Percentiles rank a stretch among this genome's conserved stretches.
phyloP scores from a whole-genome alignment of 2,329 filamentous ascomycete genomes.

The Talaromyces sp. region DNA sequence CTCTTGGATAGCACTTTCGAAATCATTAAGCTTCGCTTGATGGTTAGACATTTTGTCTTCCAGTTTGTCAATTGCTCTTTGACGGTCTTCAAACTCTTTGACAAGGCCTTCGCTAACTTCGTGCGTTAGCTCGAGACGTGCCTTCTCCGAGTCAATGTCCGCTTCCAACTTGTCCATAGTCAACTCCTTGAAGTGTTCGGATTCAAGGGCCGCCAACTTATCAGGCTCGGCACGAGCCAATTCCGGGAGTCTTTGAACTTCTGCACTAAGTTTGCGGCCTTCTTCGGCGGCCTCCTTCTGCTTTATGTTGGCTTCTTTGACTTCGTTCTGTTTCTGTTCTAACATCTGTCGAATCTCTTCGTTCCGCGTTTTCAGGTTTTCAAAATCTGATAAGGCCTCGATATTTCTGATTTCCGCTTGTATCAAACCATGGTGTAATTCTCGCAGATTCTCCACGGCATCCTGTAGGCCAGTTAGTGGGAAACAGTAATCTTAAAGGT shows the following conservation, averaged over 20 bases:
- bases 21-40: constrained; percentile 50
- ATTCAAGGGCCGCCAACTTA: constrained; percentile 36
- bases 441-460: constrained; percentile 58
- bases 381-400: constrained; percentile 77
- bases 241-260: constrained; percentile 18
- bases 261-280: constrained; percentile 14
- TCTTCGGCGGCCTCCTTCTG: constrained; percentile 14
- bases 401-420: constrained; percentile 66
- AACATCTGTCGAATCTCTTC: constrained; percentile 49
- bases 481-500: not conserved
- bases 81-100: constrained; percentile 69
- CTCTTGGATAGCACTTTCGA: constrained; percentile 56
- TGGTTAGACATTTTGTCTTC: constrained; percentile 54
- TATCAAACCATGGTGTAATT: constrained; percentile 58
- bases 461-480: constrained; percentile 35
- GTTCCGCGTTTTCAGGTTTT: constrained; percentile 63
- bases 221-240: constrained; percentile 21
- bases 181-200: constrained; percentile 42
- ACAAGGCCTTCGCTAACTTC: constrained; percentile 71
- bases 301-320: constrained; percentile 32
- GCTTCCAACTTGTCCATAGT: constrained; percentile 61
- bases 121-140: constrained; percentile 73
- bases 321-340: constrained; percentile 38
- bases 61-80: constrained; percentile 63
- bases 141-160: constrained; percentile 68